These are phyloP conservation scores for Gloeostereum incarnatum DNA, from an alignment of 768 basidiomycete species.

Conservation along the genomic window DNA sequence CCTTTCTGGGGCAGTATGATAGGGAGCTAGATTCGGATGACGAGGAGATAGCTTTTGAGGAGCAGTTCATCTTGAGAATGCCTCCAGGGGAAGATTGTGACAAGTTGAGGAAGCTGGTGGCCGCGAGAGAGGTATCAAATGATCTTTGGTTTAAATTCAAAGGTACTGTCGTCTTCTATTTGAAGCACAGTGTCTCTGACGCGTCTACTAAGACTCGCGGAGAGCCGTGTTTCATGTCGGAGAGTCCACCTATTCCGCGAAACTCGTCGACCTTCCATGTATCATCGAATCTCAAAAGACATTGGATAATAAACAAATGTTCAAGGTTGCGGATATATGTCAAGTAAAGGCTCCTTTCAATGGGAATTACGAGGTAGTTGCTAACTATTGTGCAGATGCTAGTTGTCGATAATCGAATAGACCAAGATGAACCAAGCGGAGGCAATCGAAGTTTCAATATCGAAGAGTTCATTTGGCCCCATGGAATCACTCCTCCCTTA, in stretches of 20 bases:
- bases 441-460: constrained; percentile 71
- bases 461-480: constrained; percentile 96
- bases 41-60: constrained; percentile 91
- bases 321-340: constrained; percentile 98
- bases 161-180: constrained; percentile 34
- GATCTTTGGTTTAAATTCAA: constrained; percentile 99
- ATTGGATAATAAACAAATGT: constrained; percentile 92
- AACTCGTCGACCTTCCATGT: constrained; percentile 93
- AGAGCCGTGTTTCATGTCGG: constrained; percentile 86
- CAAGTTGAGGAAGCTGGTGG: constrained; percentile 72
- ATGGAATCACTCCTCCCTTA: constrained; percentile 91
- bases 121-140: constrained; percentile 63
- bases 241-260: constrained; percentile 73
- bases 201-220: constrained; percentile 59
- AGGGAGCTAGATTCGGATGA: constrained; percentile 93
- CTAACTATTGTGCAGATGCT: constrained; percentile 59
- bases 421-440: constrained; percentile 56
- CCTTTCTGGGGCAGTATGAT: constrained; percentile 87
- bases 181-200: constrained; percentile 8
- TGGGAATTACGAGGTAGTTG: constrained; percentile 10
- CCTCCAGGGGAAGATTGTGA: constrained; percentile 80
- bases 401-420: constrained; percentile 69
- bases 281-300: constrained; percentile 95
- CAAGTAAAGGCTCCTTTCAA: constrained; percentile 54
- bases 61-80: constrained; percentile 91